Conservation (phyloP, 768 basidiomycete species). For the Boletus subcaerulescens region DNA sequence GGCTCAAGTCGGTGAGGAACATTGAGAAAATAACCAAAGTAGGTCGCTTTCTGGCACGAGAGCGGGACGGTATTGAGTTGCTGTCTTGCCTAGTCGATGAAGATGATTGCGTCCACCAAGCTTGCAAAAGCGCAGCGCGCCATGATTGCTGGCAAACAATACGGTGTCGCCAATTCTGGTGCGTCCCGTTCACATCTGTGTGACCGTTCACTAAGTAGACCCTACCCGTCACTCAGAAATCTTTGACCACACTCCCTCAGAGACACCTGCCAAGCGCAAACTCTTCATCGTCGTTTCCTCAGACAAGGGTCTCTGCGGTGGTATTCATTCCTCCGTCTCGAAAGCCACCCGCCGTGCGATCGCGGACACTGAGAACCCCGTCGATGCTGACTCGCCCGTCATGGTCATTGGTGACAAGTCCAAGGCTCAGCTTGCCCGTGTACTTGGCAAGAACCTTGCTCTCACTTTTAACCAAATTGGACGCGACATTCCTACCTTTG, state of each 20-base stretch:
- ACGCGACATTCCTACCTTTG: constrained; percentile 94
- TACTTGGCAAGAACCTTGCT: constrained; percentile 59
- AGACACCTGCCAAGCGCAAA: constrained; percentile 67
- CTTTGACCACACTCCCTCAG: constrained; percentile 73
- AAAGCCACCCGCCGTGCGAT: constrained; percentile 82
- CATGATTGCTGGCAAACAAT: constrained; percentile 87
- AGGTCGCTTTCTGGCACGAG: constrained; percentile 20
- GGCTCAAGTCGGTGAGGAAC: constrained; percentile 94
- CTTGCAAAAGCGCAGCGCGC: constrained; percentile 93
- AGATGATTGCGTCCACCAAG: constrained; percentile 99
- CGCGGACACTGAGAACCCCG: constrained; percentile 43
- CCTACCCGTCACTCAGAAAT: constrained; percentile 58
- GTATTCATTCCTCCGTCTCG: constrained; percentile 96
- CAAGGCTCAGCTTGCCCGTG: constrained; percentile 83
- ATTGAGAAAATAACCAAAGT: constrained; percentile 99
- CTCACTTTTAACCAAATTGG: constrained; percentile 98
- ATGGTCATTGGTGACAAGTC: constrained; percentile 97
- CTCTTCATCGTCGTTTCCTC: constrained; percentile 95
- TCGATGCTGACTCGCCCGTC: constrained; percentile 63
- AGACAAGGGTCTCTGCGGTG: constrained; percentile 99
- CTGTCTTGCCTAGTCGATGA: constrained; percentile 71
- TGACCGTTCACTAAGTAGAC: constrained; percentile 4
- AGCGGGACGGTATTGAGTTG: background rate
- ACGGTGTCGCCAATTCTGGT: constrained; percentile 92
- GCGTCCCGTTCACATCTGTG: constrained; percentile 10